Evolutionary conservation across 768 basidiomycete species (phyloP), one percentile per base, ranked within the genome.

Genomic region (Leucosporidium yakuticum): DNA sequence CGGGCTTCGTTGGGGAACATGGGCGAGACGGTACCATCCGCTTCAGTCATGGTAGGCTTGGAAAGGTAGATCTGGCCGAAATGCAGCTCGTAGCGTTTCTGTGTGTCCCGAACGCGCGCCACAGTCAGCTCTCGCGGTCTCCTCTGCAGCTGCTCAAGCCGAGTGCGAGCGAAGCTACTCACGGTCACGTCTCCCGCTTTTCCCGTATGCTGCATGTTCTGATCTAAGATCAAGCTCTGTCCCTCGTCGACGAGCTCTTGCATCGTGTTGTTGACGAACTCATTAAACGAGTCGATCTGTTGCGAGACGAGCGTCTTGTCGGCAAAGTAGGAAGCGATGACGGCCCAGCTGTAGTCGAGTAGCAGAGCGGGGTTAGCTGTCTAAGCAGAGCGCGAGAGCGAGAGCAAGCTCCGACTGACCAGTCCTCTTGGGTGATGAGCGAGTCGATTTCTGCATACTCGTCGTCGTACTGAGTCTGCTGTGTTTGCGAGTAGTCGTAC

Each of bases 211-310:
- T 99, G 96, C 78, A 91, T 88, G 61, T 89, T 89, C 80, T 98
- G 96, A 80, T 98, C 95, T 58, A 99, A 82, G 72, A 95, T 93
- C 76, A 99, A 85, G 75, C 91, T 91, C n/a, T 88, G 81, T 72
- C 91, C 91, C 81, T 99, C 96, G 78, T 97, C 96, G 27, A 99
- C 94, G 31, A 99, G 84, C 78, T 98, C 96, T 80, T 98, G 95
- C 93, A 99, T 96, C 20, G 93, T 97, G 75, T 97, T 97, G 77
- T 97, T 92, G 44, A 99, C 91, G 76, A 98, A 99, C 80, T 98
- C 95, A 78, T 99, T 93, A 80, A 95, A 99, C 17, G 91, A 94
- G 81, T 95, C 93, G 63, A 98, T 86, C 78, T 99, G 96, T 78
- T 99, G 96, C 58, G 91, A 86, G 62, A 98, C 96, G 69, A 99